Evolutionary conservation across 306 rosid species (phyloP), one percentile per base, ranked within the genome.

Genomic region (Vachellia collinsii): DNA sequence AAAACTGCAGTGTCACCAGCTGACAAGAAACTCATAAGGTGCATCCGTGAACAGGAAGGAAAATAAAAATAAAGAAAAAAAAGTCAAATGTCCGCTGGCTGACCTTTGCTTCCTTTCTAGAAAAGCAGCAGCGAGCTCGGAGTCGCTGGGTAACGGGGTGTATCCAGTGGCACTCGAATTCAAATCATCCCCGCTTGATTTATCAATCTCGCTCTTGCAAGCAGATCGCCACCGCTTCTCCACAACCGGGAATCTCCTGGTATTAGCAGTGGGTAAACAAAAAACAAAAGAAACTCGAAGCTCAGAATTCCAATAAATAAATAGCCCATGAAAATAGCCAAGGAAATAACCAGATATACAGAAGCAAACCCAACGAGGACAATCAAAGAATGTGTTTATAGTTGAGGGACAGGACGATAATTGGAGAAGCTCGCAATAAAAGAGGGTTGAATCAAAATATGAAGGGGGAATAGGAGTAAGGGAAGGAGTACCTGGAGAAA

Each of bases 161-260:
- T 43, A 81, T 0, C 83, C 80, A n/a, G 74, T 17, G 78, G 83
- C 80, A 37, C 61, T 75, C 42, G 29, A 68, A 86, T 14, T 17
- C 79, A 79, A 44, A 70, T 87, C 69, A 43, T 75, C 88, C 17
- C 76, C 83, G 1, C 4, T 34, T 12, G 77, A 61, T 25, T n/a
- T 36, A 9, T 81, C 87, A 42, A 81, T 75, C 74, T 81, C 84
- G 54, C 61, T 34, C 81, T 78, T 83, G 83, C 88, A 93, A 80
- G 90, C 84, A 70, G 80, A 82, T 80, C 90, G 90, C 99, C 99
- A 95, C 80, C 94, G 93, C 85, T 88, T 93, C 88, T 91, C 99
- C 14, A 93, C 99, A 50, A 93, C 96, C 61, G 98, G 97, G 74
- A 95, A 95, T 85, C 88, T 87, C 98, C 99, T 94, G 70, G 68